Evolutionary conservation across 2,329 filamentous ascomycete species (phyloP), one percentile per base, ranked within the genome.

Genomic region (Rutstroemia sp.): DNA sequence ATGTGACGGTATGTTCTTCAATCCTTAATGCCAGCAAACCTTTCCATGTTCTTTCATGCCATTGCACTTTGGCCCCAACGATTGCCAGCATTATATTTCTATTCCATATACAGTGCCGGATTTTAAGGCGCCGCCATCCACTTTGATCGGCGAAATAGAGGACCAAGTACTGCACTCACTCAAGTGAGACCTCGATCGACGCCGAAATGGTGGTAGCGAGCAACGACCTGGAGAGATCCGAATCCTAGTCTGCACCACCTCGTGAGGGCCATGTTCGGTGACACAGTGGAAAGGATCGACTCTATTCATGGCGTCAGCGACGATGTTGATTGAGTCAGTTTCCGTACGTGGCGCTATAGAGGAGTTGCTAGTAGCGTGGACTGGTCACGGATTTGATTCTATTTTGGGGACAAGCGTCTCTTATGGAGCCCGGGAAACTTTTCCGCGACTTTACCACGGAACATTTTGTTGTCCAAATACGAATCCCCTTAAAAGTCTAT

Each of bases 1-100:
- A 71, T 85, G 82, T 69, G 82, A 85, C 68, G 79, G 82, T 85
- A 85, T 68, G 82, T 83, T 71, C 64, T 14, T 45, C 21, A 16
- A 3, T 53, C 2, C 16, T 50, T 50, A 7, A 19, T 23, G 3
- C 16, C 9, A 7, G 23, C 16, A 25, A 60, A 53, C 54, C 46
- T 44, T 49, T 58, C 54, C 58, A 57, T 62, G n/a, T 63, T 59
- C 19, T 41, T 27, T 37, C 39, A 42, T 39, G 6, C 3, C 12
- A 9, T 34, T 23, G 19, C 16, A 25, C 34, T 12, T 18, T 23
- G 14, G 44, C 44, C 23, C 23, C 23, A 6, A 46, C 18, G 39
- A 50, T 18, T 9, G 7, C 6, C 9, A n/a, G 27, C 12, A 19
- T 8, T 18, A 10, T 37, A 16, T 46, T 12, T 25, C 12, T 10